Base-by-base conservation (phyloP, 2,329 filamentous ascomycete species). In the Acrodontium crateriforme region DNA sequence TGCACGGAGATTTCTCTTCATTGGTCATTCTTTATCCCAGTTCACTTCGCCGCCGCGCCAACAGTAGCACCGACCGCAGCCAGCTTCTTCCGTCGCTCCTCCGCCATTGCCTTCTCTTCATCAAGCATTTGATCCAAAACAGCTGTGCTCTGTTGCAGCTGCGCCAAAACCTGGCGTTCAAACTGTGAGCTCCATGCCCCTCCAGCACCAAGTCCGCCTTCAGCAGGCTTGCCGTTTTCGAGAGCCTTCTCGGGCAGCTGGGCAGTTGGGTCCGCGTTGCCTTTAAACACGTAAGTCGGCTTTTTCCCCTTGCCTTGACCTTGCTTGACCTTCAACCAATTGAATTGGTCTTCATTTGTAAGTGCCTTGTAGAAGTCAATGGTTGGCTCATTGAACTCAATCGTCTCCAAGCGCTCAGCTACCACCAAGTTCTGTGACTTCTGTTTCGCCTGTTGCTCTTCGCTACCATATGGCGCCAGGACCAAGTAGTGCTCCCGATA, bases 301-400 rank as follows among this genome's bases (percentile, higher is more conserved):
- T 62, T 61, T 45, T 58, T 62, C 8, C 59, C 59, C 38, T 54
- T 71, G 16, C 68, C 66, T 39, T 65, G 52, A 20, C 69, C 69
- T 41, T 70, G 72, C 22, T 69, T 69, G 30, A 67, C 67, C 46
- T 49, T 56, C 38, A 61, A 54, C 37, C 65, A 60, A 28, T 59
- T 55, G 46, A 58, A 63, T 36, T 69, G 71, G 15, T 74, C 71
- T 35, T 81, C 81, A 5, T 69, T 66, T 2, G 84, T 95, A 36
- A 98, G 64, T 16, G 82, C 65, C 37, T 92, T 82, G 57, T 82
- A 94, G 49, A 98, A 87, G 24, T 79, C 72, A 54, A 93, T 82
- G 44, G 84, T 89, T 0, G 89, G 89, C 55, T 98, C 89, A 58
- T 93, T 95, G 66, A 98, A 98, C 27, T 95, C 70, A 40, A 95